Base-by-base conservation (phyloP, 2,329 filamentous ascomycete genomes). In the Penicillium sp. region DNA sequence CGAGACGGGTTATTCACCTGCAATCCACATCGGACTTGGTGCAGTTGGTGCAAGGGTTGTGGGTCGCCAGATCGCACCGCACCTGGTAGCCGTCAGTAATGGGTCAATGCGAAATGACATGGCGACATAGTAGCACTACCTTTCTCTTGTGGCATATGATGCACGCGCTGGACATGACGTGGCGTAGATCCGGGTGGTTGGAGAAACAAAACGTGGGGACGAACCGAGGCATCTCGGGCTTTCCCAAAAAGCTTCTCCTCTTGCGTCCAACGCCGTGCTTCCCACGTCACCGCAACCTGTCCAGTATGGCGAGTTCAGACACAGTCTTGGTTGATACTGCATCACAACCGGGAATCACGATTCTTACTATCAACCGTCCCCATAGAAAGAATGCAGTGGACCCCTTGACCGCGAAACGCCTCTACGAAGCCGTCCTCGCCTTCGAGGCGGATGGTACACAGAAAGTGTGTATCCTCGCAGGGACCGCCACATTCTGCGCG, bases 331-430 rank as follows among this genome's bases (percentile, higher is more conserved):
- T 27, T 9, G 54, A 60, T 48, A 51, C 35, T 14, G 39, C 35
- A n/a, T 53, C 52, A 4, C 54, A 54, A 28, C 40, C 48, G 8
- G 79, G 79, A 42, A 80, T 84, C 58, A 79, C 79, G 0, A 78
- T 73, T n/a, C 79, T 84, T 50, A 74, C 77, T n/a, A 75, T 84
- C 56, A 76, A 80, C 63, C 75, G 80, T n/a, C 70, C 71, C 0
- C 64, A 76, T 11, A 70, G 74, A 22, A 74, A 75, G 46, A 84
- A 84, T 59, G 81, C 80, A 11, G 74, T 84, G 36, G 74, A 83
- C 55, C 64, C 69, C 2, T 51, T 70, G 1, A 81, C 81, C 4
- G 80, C 75, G 2, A 66, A 66, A 27, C 74, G 74, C 31, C 74
- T 84, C 5, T 76, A 76, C 24, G 60, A 71, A 0, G 76, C 79